phyloP scores from a whole-genome alignment of 768 basidiomycete species.

The Leucogyrophana mollusca region DNA sequence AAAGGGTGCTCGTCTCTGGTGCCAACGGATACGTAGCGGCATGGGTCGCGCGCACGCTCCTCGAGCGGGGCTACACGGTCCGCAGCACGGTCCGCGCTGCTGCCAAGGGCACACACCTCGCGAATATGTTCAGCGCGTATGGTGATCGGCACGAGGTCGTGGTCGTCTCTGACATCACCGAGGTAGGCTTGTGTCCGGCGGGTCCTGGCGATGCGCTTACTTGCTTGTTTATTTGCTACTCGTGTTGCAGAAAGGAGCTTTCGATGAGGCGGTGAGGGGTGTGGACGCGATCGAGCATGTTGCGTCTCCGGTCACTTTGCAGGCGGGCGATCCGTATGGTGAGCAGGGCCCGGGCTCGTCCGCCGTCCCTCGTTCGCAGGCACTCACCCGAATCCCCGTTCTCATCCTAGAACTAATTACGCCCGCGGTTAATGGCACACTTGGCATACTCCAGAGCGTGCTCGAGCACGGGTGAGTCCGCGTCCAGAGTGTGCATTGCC shows the following conservation, averaged over 20 bases:
- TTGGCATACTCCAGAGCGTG: constrained; percentile 58
- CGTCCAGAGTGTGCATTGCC: neutral
- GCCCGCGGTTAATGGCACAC: constrained; percentile 74
- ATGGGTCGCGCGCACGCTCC: constrained; percentile 54
- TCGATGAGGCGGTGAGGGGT: constrained; percentile 76
- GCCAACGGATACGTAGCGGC: constrained; percentile 31
- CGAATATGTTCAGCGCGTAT: constrained; percentile 49
- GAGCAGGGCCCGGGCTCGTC: too few relatives aligned
- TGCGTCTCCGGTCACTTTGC: constrained; percentile 58
- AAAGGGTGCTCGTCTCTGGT: constrained; percentile 9
- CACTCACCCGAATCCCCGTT: neutral
- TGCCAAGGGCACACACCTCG: constrained; percentile 58
- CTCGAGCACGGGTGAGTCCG: constrained; percentile 48
- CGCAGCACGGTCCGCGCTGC: constrained; percentile 65
- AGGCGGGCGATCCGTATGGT: constrained; percentile 45
- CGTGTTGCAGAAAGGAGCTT: constrained; percentile 53
- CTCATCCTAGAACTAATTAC: constrained; percentile 50
- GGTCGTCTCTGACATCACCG: constrained; percentile 67
- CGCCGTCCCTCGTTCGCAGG: too few relatives aligned
- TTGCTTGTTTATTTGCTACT: neutral
- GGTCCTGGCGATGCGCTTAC: too few relatives aligned
- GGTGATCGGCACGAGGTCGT: constrained; percentile 62
- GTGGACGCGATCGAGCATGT: constrained; percentile 72
- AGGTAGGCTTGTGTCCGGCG: too few relatives aligned
- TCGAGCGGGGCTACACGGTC: constrained; percentile 62